These are phyloP conservation scores for Naganishia albida DNA, from an alignment of 1,284 basidiomycete species.

Conservation along the genomic window DNA sequence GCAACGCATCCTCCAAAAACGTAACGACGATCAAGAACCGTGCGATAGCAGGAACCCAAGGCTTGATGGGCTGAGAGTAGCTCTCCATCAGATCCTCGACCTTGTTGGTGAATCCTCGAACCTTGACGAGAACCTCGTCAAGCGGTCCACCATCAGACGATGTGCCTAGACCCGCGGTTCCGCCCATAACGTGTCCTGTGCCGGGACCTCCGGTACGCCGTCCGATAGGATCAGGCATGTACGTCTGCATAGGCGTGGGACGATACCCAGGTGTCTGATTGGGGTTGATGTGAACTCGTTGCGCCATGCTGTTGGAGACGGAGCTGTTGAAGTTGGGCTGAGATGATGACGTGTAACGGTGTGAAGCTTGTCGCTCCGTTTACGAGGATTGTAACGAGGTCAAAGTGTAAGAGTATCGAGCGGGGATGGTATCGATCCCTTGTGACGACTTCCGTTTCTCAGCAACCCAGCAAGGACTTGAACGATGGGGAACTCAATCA, in stretches of 20 bases:
- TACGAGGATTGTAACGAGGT: neutral
- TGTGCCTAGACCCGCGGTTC: slow-evolving; percentile 52
- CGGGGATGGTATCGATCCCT: neutral
- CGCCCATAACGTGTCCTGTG: slow-evolving; percentile 13
- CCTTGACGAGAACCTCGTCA: slow-evolving; percentile 79
- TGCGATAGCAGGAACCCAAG: slow-evolving; percentile 90
- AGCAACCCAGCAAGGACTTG: neutral
- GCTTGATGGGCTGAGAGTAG: slow-evolving; percentile 89
- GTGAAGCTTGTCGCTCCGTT: neutral
- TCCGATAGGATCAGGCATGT: slow-evolving; percentile 50
- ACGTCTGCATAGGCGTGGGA: slow-evolving; percentile 40
- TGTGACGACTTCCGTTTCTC: neutral
- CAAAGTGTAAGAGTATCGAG: neutral
- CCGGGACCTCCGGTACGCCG: slow-evolving; percentile 31
- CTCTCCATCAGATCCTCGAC: slow-evolving; percentile 92
- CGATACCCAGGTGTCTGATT: slow-evolving; percentile 46
- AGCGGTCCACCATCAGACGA: slow-evolving; percentile 55
- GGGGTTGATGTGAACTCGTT: slow-evolving; percentile 55
- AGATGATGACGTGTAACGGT: slow-evolving; percentile 5
- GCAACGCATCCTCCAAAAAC: slow-evolving; percentile 92
- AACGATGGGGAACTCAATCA: neutral
- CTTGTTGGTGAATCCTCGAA: slow-evolving; percentile 72
- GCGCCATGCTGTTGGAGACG: slow-evolving; percentile 40
- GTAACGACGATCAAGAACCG: slow-evolving; percentile 98
- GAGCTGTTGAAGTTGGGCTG: neutral